Base-by-base conservation (phyloP, 2,329 filamentous ascomycete species). In the Fusarium tjaetaba region DNA sequence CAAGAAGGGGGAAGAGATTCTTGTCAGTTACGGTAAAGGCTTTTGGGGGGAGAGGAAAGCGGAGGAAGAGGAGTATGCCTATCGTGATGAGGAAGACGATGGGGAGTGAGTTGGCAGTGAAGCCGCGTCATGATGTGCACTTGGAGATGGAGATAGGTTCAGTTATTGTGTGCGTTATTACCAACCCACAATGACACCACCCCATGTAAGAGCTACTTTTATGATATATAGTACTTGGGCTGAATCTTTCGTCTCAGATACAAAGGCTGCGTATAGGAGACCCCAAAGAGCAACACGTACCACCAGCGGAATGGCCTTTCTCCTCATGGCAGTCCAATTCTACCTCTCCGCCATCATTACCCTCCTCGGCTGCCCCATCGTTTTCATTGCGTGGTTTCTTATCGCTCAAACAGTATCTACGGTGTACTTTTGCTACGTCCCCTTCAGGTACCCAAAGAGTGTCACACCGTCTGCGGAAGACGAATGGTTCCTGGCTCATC, bases 21-120 rank as follows among this genome's bases (percentile, higher is more conserved):
- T 92, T 58, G 88, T 92, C 18, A 91, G 88, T 72, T 92, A 92
- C 76, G 91, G 90, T 11, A 92, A 90, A 79, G 91, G 91, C 2
- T 92, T 93, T 72, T 92, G 90, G 89, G 78, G 85, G 82, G 78
- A 80, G 80, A 86, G 81, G 74, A 77, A 46, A 52, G 45, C 9
- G 4, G 74, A 75, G 7, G 74, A 68, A 18, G 68, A 59, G 22
- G 71, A 73, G 8, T 39, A 32, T 36, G 42, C 51, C 16, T 55
- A 61, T 30, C 36, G 56, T 20, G 56, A 61, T 24, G 72, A 72
- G 18, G 49, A 22, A 22, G 52, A 24, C 55, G 34, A 15, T 46
- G 32, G 10, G 42, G 24, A 24, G 28, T 32, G 61, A 32, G 56
- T 18, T 46, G 62, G 26, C 46, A 53, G 56, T 11, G 62, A 65